Base-by-base conservation (phyloP, 805 yeast species). In the Saturnispora sekii region DNA sequence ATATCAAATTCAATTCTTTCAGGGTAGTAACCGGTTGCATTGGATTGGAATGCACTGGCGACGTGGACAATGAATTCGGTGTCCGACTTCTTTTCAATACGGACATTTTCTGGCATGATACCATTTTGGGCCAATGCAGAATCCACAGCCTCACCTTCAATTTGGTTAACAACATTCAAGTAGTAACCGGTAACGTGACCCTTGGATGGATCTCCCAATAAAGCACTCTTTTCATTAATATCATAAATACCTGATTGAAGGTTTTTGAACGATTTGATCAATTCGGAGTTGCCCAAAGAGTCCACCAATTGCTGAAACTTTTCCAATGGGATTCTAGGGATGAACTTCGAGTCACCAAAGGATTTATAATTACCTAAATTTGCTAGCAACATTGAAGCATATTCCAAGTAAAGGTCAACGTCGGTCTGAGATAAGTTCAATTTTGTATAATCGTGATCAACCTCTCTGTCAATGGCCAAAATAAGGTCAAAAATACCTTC, bases 341-440 rank as follows among this genome's bases (percentile, higher is more conserved):
- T 71, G 57, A 87, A 87, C 63, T 87, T 87, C 53, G 77, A 76
- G 64, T 87, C 96, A 52, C 96, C 96, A 61, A 87, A 87, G 1
- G 93, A 81, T 64, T 82, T 87, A 65, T 75, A 84, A 57, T 84
- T 84, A 52, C 93, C 93, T 60, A 80, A 68, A 62, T 84, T 84
- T 33, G 80, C 68, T 49, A 84, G 66, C 56, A 84, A 79, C 66
- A 84, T 90, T 35, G 87, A 81, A 29, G 80, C 82, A 60, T 76
- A 86, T 57, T 81, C 85, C 60, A 85, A 65, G 59, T 82, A 84
- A 15, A 60, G 58, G 35, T 63, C 58, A 14, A 68, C 67, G 8
- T 60, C 61, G 1, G 65, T 67, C 11, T 63, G 65, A 35, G 57
- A 57, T 10, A 54, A 52, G 12, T 58, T 53, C 29, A 73, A 55